phyloP scores from a whole-genome alignment of 169 alveolate genomes.

The Cryptosporidium sp. region DNA sequence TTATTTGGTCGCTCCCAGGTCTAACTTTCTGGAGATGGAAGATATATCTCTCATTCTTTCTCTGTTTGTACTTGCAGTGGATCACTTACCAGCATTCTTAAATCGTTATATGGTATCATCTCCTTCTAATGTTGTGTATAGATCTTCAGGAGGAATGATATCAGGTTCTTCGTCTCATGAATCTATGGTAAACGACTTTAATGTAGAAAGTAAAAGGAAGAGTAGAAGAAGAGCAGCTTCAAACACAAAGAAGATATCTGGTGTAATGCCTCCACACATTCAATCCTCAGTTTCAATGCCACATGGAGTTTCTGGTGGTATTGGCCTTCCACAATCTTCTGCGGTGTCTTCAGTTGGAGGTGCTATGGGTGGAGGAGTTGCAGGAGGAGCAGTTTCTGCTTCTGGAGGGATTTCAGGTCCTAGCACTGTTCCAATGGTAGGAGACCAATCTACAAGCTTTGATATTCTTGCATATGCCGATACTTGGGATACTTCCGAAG shows the following conservation, averaged over 20 bases:
- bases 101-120: conserved; percentile 53
- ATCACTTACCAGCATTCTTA: conserved; percentile 53
- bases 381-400: neutral
- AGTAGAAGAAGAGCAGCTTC: conserved; percentile 67
- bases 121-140: conserved; percentile 47
- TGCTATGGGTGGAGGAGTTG: neutral
- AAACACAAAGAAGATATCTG: conserved; percentile 29
- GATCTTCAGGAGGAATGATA: conserved; percentile 37
- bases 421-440: neutral
- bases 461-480: conserved; percentile 74
- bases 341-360: conserved; percentile 3
- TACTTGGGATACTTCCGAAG: conserved; percentile 65
- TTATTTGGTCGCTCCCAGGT: conserved; percentile 19
- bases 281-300: conserved; percentile 23
- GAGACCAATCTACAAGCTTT: conserved; percentile 32
- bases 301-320: neutral
- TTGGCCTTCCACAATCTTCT: conserved; percentile 16
- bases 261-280: conserved; percentile 6
- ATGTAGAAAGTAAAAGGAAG: conserved; percentile 42
- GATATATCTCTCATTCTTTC: conserved; percentile 57
- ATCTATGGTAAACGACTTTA: conserved; percentile 56
- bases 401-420: conserved; percentile 4
- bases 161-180: conserved; percentile 69
- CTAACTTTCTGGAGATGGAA: conserved; percentile 37
- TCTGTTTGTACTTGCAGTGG: conserved; percentile 57